phyloP scores from a whole-genome alignment of 768 basidiomycete genomes.

The Leccinum subtestaceum region DNA sequence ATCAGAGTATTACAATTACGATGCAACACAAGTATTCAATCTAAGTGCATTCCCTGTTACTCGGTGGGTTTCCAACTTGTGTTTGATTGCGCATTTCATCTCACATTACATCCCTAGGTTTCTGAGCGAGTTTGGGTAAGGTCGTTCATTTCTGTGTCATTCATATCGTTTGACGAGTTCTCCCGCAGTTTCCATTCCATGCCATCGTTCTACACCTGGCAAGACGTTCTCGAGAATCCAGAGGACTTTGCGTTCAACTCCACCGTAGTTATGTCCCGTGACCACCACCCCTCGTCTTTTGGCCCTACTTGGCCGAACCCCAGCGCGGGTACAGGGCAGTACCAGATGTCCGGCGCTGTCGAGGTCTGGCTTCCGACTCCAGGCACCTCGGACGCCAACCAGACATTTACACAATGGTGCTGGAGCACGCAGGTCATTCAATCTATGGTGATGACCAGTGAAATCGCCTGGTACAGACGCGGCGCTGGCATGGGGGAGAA shows the following conservation, averaged over 20 bases:
- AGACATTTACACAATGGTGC: slow-evolving; percentile 63
- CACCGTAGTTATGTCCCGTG: slow-evolving; percentile 51
- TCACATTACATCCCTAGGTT: slow-evolving; percentile 35
- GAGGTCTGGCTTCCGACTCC: slow-evolving; percentile 57
- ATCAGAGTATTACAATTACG: slow-evolving; percentile 57
- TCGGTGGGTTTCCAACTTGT: slow-evolving; percentile 29
- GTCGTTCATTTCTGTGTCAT: neutral
- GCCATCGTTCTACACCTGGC: slow-evolving; percentile 62
- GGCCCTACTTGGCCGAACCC: slow-evolving; percentile 51
- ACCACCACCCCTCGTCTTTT: slow-evolving; percentile 53
- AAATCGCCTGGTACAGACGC: slow-evolving; percentile 54
- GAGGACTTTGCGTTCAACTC: slow-evolving; percentile 59
- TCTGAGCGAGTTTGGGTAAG: slow-evolving; percentile 58
- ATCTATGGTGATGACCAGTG: slow-evolving; percentile 51
- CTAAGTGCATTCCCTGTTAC: slow-evolving; percentile 51
- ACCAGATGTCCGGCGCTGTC: slow-evolving; percentile 50
- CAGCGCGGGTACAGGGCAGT: slow-evolving; percentile 50
- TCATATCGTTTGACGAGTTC: neutral
- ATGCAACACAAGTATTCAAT: slow-evolving; percentile 49
- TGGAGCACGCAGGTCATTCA: slow-evolving; percentile 63
- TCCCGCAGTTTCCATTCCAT: slow-evolving; percentile 54
- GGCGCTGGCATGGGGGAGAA: slow-evolving; percentile 56
- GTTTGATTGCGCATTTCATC: neutral
- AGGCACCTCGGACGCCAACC: slow-evolving; percentile 45
- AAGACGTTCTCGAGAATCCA: slow-evolving; percentile 48